Evolutionary conservation across 2,329 filamentous ascomycete species (phyloP).

Genomic region (Claviceps citrina): DNA sequence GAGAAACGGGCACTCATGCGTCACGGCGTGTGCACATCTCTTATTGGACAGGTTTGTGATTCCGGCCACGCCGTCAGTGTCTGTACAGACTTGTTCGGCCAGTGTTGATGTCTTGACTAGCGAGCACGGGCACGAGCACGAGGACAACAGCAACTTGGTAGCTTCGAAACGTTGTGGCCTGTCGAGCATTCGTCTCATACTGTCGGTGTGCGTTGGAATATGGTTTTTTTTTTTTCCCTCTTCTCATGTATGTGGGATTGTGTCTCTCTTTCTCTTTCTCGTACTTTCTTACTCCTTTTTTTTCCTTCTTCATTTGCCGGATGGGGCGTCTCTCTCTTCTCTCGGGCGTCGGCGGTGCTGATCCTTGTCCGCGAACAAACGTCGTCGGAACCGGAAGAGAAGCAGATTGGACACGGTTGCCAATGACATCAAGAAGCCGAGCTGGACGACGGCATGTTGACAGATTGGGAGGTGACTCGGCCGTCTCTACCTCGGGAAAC

Average conservation of each 20-base stretch:
- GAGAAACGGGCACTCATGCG: constrained; percentile 14
- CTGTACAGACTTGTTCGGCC: background rate
- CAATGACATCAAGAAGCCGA: background rate
- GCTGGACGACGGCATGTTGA: background rate
- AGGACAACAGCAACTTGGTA: background rate
- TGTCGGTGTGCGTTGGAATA: background rate
- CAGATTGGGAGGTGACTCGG: background rate
- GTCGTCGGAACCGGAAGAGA: background rate
- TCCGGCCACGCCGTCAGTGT: constrained; percentile 2
- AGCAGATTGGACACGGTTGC: background rate
- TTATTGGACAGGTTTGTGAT: constrained; percentile 14
- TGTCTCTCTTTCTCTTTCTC: no score
- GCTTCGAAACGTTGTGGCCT: background rate
- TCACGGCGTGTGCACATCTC: constrained; percentile 13
- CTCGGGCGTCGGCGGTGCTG: background rate
- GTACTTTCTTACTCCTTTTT: background rate
- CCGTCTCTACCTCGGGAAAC: background rate
- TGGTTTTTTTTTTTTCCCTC: background rate
- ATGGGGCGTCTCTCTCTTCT: background rate
- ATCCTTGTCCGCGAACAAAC: background rate
- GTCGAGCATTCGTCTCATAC: constrained; percentile 3
- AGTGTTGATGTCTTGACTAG: background rate
- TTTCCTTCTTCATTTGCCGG: background rate
- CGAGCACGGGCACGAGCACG: background rate
- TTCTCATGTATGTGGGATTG: no score